Evolutionary conservation across 2,329 filamentous ascomycete genomes (phyloP).

Genomic region (Ceratocystiopsis minuta): DNA sequence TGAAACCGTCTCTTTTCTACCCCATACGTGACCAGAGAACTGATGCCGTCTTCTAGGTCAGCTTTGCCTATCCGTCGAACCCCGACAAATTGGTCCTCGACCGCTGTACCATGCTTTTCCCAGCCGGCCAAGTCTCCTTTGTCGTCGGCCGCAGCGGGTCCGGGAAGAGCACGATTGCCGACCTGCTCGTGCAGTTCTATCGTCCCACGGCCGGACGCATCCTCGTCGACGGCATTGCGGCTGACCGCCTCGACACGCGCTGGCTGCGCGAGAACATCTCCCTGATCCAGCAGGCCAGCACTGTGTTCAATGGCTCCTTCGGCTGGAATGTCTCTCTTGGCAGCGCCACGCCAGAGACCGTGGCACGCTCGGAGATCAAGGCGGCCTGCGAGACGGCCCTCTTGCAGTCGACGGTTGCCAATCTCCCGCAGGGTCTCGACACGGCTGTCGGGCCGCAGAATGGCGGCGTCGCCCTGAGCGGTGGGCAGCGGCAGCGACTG

Average conservation of each 20-base stretch:
- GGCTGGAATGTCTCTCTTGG: slow-evolving; percentile 65
- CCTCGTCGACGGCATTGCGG: slow-evolving; percentile 43
- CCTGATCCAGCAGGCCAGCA: slow-evolving; percentile 64
- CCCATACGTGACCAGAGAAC: too few relatives aligned
- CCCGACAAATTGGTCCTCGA: slow-evolving; percentile 40
- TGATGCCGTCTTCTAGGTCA: slow-evolving; percentile 23
- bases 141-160: slow-evolving; percentile 76
- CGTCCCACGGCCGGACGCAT: slow-evolving; percentile 46
- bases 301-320: slow-evolving; percentile 68
- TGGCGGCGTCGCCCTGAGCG: slow-evolving; percentile 57
- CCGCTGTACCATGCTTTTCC: slow-evolving; percentile 49
- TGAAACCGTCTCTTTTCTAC: too few relatives aligned
- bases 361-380: slow-evolving; percentile 36
- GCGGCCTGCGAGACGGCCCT: slow-evolving; percentile 48
- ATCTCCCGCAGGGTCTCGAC: slow-evolving; percentile 51
- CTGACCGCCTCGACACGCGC: slow-evolving; percentile 41
- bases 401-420: slow-evolving; percentile 47
- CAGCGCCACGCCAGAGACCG: slow-evolving; percentile 16
- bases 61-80: slow-evolving; percentile 64
- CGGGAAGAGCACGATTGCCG: slow-evolving; percentile 77
- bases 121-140: slow-evolving; percentile 55
- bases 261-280: slow-evolving; percentile 69
- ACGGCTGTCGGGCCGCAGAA: slow-evolving; percentile 42
- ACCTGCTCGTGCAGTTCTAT: slow-evolving; percentile 66
- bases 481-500: slow-evolving; percentile 69